phyloP scores from a whole-genome alignment of 1,284 basidiomycete species.

The Microbotryum scabiosae region DNA sequence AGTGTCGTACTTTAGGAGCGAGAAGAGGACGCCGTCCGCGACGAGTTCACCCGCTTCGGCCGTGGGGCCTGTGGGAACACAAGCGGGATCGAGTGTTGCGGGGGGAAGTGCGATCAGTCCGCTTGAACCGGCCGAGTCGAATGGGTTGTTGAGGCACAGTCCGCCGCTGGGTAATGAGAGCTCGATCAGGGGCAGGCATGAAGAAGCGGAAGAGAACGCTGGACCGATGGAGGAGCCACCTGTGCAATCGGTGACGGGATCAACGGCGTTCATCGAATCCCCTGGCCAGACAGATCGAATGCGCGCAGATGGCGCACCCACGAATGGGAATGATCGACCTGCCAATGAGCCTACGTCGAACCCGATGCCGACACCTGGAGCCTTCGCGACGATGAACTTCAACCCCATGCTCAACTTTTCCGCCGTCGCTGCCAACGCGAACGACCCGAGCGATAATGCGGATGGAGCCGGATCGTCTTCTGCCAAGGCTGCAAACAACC shows the following conservation, averaged over 20 bases:
- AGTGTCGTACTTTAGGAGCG: slow-evolving; percentile 15
- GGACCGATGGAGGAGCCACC: not conserved
- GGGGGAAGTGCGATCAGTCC: slow-evolving; percentile 13
- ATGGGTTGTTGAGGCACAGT: not conserved
- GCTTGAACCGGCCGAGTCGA: slow-evolving; percentile 15
- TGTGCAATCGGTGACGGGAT: not conserved
- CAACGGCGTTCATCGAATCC: not conserved
- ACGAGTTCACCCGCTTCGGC: slow-evolving; percentile 5
- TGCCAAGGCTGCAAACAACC: not conserved
- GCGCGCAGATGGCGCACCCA: not conserved
- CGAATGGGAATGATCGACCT: not conserved
- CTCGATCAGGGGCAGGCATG: no score
- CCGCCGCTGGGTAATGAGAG: no score
- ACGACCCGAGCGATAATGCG: no score
- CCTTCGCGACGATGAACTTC: slow-evolving; percentile 21
- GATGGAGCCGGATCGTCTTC: not conserved
- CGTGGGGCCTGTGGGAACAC: not conserved
- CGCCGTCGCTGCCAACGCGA: no score
- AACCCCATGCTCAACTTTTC: slow-evolving; percentile 22
- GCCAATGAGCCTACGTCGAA: not conserved
- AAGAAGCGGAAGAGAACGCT: not conserved
- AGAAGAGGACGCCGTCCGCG: slow-evolving; percentile 10
- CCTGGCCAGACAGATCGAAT: not conserved
- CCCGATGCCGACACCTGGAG: slow-evolving; percentile 1
- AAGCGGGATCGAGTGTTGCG: not conserved